Conservation (phyloP, 2,329 filamentous ascomycete genomes). For the Ophiostoma populinum region DNA sequence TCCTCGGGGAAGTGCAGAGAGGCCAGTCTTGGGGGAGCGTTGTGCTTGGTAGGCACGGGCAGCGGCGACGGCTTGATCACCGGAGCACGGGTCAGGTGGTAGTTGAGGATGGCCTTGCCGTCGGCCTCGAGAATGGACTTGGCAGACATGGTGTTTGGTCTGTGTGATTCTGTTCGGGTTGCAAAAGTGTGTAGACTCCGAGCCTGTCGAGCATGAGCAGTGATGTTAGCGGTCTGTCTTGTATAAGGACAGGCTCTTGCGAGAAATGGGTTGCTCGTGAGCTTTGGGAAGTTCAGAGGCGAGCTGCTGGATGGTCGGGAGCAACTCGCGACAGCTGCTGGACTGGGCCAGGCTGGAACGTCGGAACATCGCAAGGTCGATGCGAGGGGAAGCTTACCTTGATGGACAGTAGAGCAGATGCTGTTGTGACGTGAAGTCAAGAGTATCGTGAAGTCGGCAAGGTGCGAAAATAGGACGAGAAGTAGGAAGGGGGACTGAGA, state of each 20-base stretch:
- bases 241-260: too few relatives aligned
- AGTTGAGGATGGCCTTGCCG: constrained; percentile 99
- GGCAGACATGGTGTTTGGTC: constrained; percentile 53
- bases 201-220: too few relatives aligned
- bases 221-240: too few relatives aligned
- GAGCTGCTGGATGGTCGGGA: neutral
- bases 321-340: constrained; percentile 1
- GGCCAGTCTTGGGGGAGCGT: constrained; percentile 77
- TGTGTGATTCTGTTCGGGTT: constrained; percentile 1
- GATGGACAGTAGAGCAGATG: constrained; percentile 3
- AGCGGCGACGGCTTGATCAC: constrained; percentile 98
- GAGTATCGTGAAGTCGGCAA: too few relatives aligned
- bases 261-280: too few relatives aligned
- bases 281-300: too few relatives aligned
- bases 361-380: too few relatives aligned
- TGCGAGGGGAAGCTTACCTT: constrained; percentile 6
- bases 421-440: neutral
- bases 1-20: constrained; percentile 88
- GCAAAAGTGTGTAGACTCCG: too few relatives aligned
- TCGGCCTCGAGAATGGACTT: constrained; percentile 98
- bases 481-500: constrained; percentile 3
- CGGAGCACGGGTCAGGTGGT: constrained; percentile 93
- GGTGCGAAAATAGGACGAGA: too few relatives aligned
- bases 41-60: constrained; percentile 69
- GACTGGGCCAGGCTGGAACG: neutral